A percentile compares a stretch with the other conserved stretches of the same genome.
Conservation (phyloP, 306 rosid genomes). For the Fagus crenata region DNA sequence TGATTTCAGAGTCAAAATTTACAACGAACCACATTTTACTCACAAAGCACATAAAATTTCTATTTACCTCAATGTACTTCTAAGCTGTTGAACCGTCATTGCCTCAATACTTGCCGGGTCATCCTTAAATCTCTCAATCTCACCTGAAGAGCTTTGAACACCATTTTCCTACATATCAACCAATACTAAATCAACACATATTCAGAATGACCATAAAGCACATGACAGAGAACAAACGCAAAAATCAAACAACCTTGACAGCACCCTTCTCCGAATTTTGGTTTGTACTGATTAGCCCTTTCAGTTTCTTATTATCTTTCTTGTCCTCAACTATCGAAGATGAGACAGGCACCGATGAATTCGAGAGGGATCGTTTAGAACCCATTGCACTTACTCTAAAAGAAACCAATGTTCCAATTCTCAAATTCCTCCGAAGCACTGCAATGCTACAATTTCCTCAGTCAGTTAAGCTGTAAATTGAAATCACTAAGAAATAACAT, state of each 20-base stretch:
- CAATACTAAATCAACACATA: constrained; percentile 20
- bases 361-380: constrained; percentile 51
- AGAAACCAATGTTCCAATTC: constrained; percentile 37
- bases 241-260: constrained; percentile 44
- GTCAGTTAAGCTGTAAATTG: constrained; percentile 15
- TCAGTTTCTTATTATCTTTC: constrained; percentile 38
- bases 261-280: constrained; percentile 33
- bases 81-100: constrained; percentile 82
- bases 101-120: constrained; percentile 56
- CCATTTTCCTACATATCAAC: constrained; percentile 47
- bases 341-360: constrained; percentile 32
- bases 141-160: constrained; percentile 40
- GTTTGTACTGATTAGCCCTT: constrained; percentile 37
- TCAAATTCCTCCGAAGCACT: constrained; percentile 50
- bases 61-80: constrained; percentile 62
- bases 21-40: constrained; percentile 9
- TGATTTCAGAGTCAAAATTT: not conserved
- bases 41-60: constrained; percentile 20
- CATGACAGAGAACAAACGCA: not conserved
- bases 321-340: constrained; percentile 31
- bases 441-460: constrained; percentile 43
- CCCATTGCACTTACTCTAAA: constrained; percentile 40
- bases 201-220: constrained; percentile 14
- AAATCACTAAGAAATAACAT: not conserved
- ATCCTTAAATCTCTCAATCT: constrained; percentile 58